Percentiles rank a stretch among this genome's conserved stretches.
Conservation (phyloP, 164 flowering plant genomes). For the Berberis vulgaris region DNA sequence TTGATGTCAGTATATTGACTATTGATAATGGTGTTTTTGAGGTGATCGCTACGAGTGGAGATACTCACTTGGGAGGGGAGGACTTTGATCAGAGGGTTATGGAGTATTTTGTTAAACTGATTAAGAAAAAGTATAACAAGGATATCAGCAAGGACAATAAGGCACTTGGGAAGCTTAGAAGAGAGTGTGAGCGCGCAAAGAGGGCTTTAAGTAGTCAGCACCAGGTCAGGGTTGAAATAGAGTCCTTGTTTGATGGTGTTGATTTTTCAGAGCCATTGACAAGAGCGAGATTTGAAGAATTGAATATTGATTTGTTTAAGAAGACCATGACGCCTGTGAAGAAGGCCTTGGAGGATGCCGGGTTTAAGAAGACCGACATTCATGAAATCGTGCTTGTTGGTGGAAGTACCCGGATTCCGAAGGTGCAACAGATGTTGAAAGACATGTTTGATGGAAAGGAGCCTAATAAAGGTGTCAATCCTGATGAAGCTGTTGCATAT, state of each 20-base stretch:
- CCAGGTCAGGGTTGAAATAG: slow-evolving; percentile 45
- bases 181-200: too few relatives aligned
- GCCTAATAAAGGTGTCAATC: slow-evolving; percentile 42
- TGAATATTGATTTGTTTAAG: slow-evolving; percentile 42
- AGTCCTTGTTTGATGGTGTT: slow-evolving; percentile 36
- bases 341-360: slow-evolving; percentile 42
- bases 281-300: slow-evolving; percentile 42
- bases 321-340: slow-evolving; percentile 38
- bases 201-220: slow-evolving; percentile 47
- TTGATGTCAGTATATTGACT: slow-evolving; percentile 41
- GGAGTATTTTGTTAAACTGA: slow-evolving; percentile 43
- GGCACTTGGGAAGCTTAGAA: too few relatives aligned
- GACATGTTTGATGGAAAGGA: slow-evolving; percentile 46
- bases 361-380: slow-evolving; percentile 30
- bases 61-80: slow-evolving; percentile 20
- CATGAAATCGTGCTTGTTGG: slow-evolving; percentile 49
- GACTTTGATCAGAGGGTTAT: slow-evolving; percentile 52
- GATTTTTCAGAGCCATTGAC: slow-evolving; percentile 49
- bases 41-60: slow-evolving; percentile 42
- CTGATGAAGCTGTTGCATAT: slow-evolving; percentile 55
- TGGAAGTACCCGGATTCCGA: slow-evolving; percentile 51
- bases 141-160: too few relatives aligned
- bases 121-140: slow-evolving; percentile 16
- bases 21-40: slow-evolving; percentile 44
- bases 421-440: slow-evolving; percentile 40